Percentiles rank a stretch among this genome's conserved stretches.
Evolutionary conservation across 1,284 basidiomycete species (phyloP).

Genomic region (Neonothopanus nambi): DNA sequence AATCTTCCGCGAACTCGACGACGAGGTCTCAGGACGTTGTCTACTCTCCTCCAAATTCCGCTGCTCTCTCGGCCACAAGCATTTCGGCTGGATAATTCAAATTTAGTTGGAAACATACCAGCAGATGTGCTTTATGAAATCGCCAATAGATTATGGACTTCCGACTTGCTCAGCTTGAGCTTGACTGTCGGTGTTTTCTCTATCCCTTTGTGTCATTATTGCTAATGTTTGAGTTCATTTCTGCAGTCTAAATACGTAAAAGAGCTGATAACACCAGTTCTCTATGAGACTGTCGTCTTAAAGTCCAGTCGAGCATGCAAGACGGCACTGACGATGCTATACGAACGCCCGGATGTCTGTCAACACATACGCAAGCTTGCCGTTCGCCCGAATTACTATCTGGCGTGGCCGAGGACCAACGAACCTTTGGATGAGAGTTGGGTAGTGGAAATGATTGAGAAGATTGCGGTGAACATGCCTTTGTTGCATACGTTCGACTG

Average conservation of each 20-base stretch:
- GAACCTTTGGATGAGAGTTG: constrained; percentile 36
- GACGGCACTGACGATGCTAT: constrained; percentile 35
- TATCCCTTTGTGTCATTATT: constrained; percentile 17
- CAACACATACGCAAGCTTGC: constrained; percentile 39
- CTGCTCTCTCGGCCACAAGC: not conserved
- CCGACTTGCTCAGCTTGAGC: constrained; percentile 38
- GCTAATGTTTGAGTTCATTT: constrained; percentile 1
- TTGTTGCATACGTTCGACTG: constrained; percentile 44
- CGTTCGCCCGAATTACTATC: constrained; percentile 48
- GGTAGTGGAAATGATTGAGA: constrained; percentile 35
- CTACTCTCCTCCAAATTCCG: constrained; percentile 9
- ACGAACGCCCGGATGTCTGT: constrained; percentile 33
- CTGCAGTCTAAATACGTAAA: constrained; percentile 34
- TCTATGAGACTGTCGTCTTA: constrained; percentile 43
- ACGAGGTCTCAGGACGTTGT: constrained; percentile 31
- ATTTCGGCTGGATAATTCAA: not conserved
- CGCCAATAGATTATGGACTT: constrained; percentile 31
- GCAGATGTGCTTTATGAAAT: constrained; percentile 39
- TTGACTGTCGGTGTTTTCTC: constrained; percentile 31
- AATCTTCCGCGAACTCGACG: constrained; percentile 21
- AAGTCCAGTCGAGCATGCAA: constrained; percentile 40
- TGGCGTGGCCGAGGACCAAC: constrained; percentile 45
- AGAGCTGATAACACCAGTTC: constrained; percentile 34
- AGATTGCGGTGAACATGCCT: constrained; percentile 30
- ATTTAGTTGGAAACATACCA: not conserved